phyloP scores from a whole-genome alignment of 2,329 filamentous ascomycete species.

The Talaromyces rugulosus region DNA sequence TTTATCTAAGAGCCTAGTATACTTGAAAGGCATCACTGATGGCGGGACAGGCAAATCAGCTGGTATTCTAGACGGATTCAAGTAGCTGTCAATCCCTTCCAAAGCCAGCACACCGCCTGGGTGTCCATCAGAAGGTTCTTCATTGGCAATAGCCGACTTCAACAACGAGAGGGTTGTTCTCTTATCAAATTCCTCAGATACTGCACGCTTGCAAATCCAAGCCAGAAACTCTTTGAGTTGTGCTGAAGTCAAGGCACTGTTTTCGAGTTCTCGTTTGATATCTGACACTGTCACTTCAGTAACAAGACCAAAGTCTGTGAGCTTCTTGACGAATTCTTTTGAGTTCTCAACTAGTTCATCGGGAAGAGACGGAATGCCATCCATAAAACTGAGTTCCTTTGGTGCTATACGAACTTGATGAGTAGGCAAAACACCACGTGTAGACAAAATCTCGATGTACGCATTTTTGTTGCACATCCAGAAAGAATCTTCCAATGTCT shows the following conservation, averaged over 20 bases:
- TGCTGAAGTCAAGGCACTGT: slow-evolving; percentile 70
- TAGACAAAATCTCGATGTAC: slow-evolving; percentile 83
- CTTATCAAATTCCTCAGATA: slow-evolving; percentile 67
- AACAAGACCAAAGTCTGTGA: slow-evolving; percentile 82
- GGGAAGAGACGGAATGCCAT: slow-evolving; percentile 81
- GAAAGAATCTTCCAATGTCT: slow-evolving; percentile 89
- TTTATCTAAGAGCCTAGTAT: slow-evolving; percentile 65
- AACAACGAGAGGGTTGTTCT: slow-evolving; percentile 66
- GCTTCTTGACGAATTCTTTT: slow-evolving; percentile 69
- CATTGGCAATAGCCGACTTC: slow-evolving; percentile 60
- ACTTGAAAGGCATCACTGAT: slow-evolving; percentile 77
- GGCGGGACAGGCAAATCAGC: slow-evolving; percentile 75
- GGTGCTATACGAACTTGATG: slow-evolving; percentile 73
- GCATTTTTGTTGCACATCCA: slow-evolving; percentile 86
- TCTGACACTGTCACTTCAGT: slow-evolving; percentile 82
- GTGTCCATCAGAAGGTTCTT: slow-evolving; percentile 55
- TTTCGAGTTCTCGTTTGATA: slow-evolving; percentile 76
- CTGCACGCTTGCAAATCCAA: slow-evolving; percentile 73
- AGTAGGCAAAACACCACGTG: slow-evolving; percentile 79
- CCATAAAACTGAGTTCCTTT: slow-evolving; percentile 72
- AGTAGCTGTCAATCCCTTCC: slow-evolving; percentile 67
- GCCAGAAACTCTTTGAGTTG: slow-evolving; percentile 79
- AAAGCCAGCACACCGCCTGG: slow-evolving; percentile 72
- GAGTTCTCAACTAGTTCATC: slow-evolving; percentile 65
- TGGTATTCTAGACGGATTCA: slow-evolving; percentile 74